Evolutionary conservation across 1,139 yeast genomes (phyloP).

Genomic region (Yamadazyma aaseri): DNA sequence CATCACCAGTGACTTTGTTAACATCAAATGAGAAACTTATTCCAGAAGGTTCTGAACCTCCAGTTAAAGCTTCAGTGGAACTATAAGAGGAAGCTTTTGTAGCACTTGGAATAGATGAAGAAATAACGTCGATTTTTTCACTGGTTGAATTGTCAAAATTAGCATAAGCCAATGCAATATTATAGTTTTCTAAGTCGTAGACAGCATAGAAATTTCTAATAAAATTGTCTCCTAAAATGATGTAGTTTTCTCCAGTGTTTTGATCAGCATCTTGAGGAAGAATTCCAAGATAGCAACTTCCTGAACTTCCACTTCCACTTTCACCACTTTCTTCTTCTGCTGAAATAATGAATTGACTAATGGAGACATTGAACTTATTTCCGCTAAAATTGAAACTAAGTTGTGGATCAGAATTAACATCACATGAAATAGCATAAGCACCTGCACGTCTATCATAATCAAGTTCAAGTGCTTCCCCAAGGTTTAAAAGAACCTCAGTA

Average conservation of each 20-base stretch:
- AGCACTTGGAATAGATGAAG: slow-evolving; percentile 11
- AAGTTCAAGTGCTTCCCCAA: slow-evolving; percentile 26
- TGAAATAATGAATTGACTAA: slow-evolving; percentile 21
- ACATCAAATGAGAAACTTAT: not conserved
- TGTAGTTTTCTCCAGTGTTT: slow-evolving; percentile 12
- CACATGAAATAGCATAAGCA: slow-evolving; percentile 24
- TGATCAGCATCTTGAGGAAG: slow-evolving; percentile 4
- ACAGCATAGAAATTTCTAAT: slow-evolving; percentile 72
- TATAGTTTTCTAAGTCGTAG: slow-evolving; percentile 64
- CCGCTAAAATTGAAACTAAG: slow-evolving; percentile 37
- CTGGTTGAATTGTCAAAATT: slow-evolving; percentile 28
- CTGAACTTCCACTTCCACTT: not conserved
- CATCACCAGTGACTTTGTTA: not conserved
- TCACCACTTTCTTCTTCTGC: slow-evolving; percentile 3
- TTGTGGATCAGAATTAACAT: slow-evolving; percentile 7
- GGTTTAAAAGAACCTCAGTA: slow-evolving; percentile 18
- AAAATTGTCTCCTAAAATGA: slow-evolving; percentile 66
- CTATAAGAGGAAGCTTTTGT: slow-evolving; percentile 45
- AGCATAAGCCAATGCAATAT: slow-evolving; percentile 68
- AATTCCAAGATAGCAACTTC: slow-evolving; percentile 19
- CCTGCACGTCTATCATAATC: slow-evolving; percentile 11
- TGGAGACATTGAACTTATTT: slow-evolving; percentile 33
- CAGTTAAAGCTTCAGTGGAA: slow-evolving; percentile 6
- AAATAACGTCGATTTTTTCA: slow-evolving; percentile 39
- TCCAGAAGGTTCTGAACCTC: slow-evolving; percentile 4